Base-by-base conservation (phyloP, 108 stramenopile species). In the Cyclostephanos tholiformis region DNA sequence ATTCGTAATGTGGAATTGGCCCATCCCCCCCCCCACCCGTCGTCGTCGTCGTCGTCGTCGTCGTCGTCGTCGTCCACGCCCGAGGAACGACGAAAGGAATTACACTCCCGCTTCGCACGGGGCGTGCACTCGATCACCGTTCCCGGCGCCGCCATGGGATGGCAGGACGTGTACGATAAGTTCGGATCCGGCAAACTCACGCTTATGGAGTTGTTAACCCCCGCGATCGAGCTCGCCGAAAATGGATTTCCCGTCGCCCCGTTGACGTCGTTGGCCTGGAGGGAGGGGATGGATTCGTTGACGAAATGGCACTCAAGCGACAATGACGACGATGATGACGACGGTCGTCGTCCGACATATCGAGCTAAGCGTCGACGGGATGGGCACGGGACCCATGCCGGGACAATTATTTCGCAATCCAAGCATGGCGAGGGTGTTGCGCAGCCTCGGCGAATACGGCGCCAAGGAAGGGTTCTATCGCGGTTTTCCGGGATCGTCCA, bases 81-180 rank as follows among this genome's bases (percentile, higher is more conserved):
- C 26, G 66, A 35, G 14, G 75, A 60, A 32, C 32, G 32, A 2
- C 32, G 32, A 12, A 48, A 57, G 17, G 51, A 63, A 0, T 58
- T 67, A 66, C 9, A 80, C 29, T 27, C 26, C 0, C 23, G 16
- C 27, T 90, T 86, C 75, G 36, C 55, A 30, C 72, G 63, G 52
- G 87, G 91, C 52, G 77, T 91, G 2, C 90, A 93, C 73, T 77
- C 89, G 14, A 87, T 98, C 5, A 98, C 98, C 32, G 97, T 99
- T 16, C 98, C 98, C 13, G 98, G 98, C 12, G 94, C 98, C 7
- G 98, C 97, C 13, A 81, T 80, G n/a, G 96, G 92, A 6, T 99
- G 96, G 91, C 90, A 89, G 62, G 97, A 97, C 82, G 79, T 86
- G 22, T 58, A 80, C 48, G 20, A 50, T 48, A 73, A 59, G 52